phyloP scores from a whole-genome alignment of 2,329 filamentous ascomycete genomes.

The Daldinia sp. region DNA sequence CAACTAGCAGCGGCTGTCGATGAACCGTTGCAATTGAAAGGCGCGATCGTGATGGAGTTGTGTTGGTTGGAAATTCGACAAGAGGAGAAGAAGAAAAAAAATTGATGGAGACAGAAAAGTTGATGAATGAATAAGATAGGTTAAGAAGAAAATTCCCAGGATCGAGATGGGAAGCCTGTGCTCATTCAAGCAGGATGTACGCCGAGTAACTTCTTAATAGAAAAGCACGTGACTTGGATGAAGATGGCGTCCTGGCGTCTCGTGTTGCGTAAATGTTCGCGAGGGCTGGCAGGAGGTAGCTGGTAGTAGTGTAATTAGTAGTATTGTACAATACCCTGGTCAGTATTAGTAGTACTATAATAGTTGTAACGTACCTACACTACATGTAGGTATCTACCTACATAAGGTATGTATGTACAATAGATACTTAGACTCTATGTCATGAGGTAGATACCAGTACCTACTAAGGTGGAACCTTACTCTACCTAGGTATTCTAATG shows the following conservation, averaged over 20 bases:
- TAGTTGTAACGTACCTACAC: too few relatives aligned
- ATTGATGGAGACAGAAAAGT: constrained; percentile 33
- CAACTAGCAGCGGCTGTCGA: constrained; percentile 40
- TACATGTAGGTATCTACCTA: too few relatives aligned
- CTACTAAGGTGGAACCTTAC: too few relatives aligned
- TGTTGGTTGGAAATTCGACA: constrained; percentile 15
- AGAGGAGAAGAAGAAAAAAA: constrained; percentile 30
- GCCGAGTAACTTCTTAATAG: constrained; percentile 30
- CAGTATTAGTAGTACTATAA: too few relatives aligned
- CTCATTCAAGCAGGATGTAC: constrained; percentile 39
- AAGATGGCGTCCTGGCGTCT: constrained; percentile 24
- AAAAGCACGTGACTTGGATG: constrained; percentile 41
- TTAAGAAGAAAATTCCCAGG: constrained; percentile 39
- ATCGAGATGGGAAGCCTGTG: constrained; percentile 45
- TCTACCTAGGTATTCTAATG: neutral
- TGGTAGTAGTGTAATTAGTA: neutral
- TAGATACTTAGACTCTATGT: too few relatives aligned
- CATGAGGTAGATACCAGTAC: too few relatives aligned
- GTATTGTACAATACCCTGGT: too few relatives aligned
- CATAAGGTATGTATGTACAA: too few relatives aligned
- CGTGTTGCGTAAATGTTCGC: constrained; percentile 23
- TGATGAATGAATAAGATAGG: constrained; percentile 38
- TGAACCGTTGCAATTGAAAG: constrained; percentile 40
- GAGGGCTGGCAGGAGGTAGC: neutral
- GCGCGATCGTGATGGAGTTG: constrained; percentile 33